Percentiles rank a stretch among this genome's conserved stretches.
Evolutionary conservation across 495 filamentous ascomycete species (phyloP).

Genomic region (Xylaria nigripes): DNA sequence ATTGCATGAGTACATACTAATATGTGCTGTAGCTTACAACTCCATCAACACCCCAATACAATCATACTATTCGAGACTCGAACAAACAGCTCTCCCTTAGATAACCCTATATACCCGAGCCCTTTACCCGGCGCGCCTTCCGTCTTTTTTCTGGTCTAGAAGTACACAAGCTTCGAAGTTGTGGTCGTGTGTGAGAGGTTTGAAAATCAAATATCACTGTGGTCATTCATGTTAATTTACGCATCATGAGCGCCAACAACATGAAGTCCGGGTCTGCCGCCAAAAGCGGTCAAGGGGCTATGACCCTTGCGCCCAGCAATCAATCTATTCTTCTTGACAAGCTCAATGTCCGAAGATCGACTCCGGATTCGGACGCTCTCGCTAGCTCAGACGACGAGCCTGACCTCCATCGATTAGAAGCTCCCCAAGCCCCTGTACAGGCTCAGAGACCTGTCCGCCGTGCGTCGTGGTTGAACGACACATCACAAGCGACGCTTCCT

Average conservation of each 20-base stretch:
- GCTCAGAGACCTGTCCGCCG: conserved; percentile 47
- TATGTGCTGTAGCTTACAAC: not conserved
- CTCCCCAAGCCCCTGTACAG: conserved; percentile 33
- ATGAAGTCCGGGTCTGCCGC: conserved; percentile 33
- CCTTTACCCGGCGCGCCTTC: not conserved
- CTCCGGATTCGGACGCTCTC: conserved; percentile 86
- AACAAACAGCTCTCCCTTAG: not conserved
- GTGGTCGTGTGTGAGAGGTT: conserved; percentile 7
- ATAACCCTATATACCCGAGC: not conserved
- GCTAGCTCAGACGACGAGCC: conserved; percentile 88
- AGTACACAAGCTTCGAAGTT: conserved; percentile 1
- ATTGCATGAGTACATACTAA: not conserved
- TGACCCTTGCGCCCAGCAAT: conserved; percentile 38
- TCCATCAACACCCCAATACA: conserved; percentile 2
- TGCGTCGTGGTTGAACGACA: conserved; percentile 55
- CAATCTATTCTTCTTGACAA: conserved; percentile 63
- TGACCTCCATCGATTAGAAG: conserved; percentile 47
- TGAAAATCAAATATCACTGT: conserved; percentile 6
- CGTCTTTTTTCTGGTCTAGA: conserved; percentile 8
- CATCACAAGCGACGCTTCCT: conserved; percentile 35
- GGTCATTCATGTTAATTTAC: conserved; percentile 9
- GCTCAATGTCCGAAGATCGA: conserved; percentile 63
- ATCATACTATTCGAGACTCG: not conserved
- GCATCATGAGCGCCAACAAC: conserved; percentile 40
- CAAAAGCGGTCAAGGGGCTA: conserved; percentile 34